A percentile compares a stretch with the other conserved stretches of the same genome.
These are phyloP conservation scores for Trichoderma semiorbis DNA, from an alignment of 2,329 filamentous ascomycete species.

Conservation along the genomic window DNA sequence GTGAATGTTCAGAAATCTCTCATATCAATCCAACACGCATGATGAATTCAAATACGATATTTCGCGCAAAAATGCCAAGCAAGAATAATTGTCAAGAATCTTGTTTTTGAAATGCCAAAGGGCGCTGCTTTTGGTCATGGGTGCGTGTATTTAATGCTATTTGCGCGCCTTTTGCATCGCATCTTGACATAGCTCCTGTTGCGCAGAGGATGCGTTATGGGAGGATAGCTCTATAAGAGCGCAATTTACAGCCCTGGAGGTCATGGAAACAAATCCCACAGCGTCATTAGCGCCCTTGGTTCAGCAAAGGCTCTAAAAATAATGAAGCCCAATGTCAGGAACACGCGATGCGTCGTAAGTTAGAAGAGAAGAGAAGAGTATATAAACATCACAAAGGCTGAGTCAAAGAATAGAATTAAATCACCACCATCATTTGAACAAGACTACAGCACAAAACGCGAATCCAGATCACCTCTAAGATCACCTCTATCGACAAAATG, in stretches of 20 bases:
- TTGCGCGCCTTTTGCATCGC: background rate
- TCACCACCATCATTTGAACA: accelerated
- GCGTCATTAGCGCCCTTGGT: slow-evolving; percentile 9
- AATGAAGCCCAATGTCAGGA: background rate
- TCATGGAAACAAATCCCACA: background rate
- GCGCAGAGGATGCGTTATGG: background rate
- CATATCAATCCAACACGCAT: too few relatives aligned
- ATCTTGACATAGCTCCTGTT: background rate
- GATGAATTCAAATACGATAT: background rate
- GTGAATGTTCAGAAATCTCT: background rate
- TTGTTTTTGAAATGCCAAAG: background rate
- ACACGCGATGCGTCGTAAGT: background rate
- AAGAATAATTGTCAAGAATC: background rate
- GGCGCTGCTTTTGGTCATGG: background rate
- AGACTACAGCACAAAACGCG: background rate
- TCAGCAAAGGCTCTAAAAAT: background rate
- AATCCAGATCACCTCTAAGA: background rate
- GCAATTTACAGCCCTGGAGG: too few relatives aligned
- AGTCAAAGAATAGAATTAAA: background rate
- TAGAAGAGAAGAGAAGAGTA: background rate
- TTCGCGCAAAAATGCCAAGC: background rate
- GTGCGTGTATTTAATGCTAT: background rate
- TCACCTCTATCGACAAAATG: background rate
- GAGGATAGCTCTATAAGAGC: background rate
- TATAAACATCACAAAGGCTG: background rate